Percentiles rank a stretch among this genome's conserved stretches.
Evolutionary conservation across 2,329 filamentous ascomycete genomes (phyloP).

Genomic region (Sphaerulina populicola): DNA sequence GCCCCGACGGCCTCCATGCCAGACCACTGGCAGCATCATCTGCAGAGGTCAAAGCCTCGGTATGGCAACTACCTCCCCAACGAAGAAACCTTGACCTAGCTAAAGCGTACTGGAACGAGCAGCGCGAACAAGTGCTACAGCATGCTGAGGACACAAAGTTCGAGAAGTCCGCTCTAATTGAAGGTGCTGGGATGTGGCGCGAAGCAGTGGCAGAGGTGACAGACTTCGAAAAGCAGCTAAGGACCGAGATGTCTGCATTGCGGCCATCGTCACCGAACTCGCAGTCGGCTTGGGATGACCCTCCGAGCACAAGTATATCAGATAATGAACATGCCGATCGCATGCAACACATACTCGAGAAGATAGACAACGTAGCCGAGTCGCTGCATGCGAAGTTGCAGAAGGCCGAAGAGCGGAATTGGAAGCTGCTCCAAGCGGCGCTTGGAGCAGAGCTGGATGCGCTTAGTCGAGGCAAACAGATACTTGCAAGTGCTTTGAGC

Average conservation of each 20-base stretch:
- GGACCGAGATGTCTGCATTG: constrained; percentile 45
- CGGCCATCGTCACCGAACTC: constrained; percentile 18
- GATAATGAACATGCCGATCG: constrained; percentile 21
- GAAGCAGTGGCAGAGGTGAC: constrained; percentile 52
- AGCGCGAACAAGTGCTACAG: constrained; percentile 49
- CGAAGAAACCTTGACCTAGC: constrained; percentile 64
- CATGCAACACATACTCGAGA: constrained; percentile 37
- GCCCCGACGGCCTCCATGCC: constrained; percentile 11
- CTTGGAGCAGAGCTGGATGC: constrained; percentile 66
- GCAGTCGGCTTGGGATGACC: constrained; percentile 27
- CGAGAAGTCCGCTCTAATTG: constrained; percentile 58
- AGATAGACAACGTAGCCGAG: constrained; percentile 50
- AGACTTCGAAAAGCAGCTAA: constrained; percentile 57
- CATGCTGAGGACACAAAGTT: constrained; percentile 50
- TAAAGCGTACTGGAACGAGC: constrained; percentile 59
- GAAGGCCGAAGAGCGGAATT: constrained; percentile 53
- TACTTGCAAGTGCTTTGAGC: constrained; percentile 43
- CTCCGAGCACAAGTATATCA: constrained; percentile 6
- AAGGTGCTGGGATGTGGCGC: constrained; percentile 60
- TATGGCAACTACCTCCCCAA: constrained; percentile 51
- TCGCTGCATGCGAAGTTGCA: constrained; percentile 49
- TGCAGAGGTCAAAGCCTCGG: constrained; percentile 19
- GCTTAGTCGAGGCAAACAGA: constrained; percentile 51
- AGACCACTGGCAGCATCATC: constrained; percentile 6
- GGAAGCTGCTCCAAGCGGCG: constrained; percentile 68